Evolutionary conservation across 2,329 filamentous ascomycete species (phyloP).

Genomic region (Scolecobasidium constrictum): DNA sequence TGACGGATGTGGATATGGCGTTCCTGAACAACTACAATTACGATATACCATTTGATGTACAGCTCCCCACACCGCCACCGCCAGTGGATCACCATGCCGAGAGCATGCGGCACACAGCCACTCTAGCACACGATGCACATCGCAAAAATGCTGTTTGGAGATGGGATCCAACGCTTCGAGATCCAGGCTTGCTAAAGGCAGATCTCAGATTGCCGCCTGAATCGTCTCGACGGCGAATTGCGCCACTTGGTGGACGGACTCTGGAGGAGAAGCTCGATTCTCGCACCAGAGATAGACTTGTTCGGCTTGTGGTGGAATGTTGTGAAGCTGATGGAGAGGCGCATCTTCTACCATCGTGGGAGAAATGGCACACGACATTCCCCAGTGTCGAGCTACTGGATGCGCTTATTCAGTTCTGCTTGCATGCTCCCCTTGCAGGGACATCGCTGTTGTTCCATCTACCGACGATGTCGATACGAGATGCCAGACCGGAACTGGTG

Average conservation of each 20-base stretch:
- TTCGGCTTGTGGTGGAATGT: constrained; percentile 52
- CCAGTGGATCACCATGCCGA: too few species aligned
- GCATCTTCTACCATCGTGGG: too few species aligned
- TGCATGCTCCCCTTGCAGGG: constrained; percentile 45
- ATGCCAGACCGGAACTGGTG: constrained; percentile 49
- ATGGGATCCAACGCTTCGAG: constrained; percentile 25
- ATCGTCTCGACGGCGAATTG: constrained; percentile 14
- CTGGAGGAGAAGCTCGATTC: constrained; percentile 30
- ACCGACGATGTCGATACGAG: constrained; percentile 45
- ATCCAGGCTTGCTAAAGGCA: constrained; percentile 17
- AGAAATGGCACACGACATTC: constrained; percentile 48
- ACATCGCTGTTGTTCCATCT: constrained; percentile 52
- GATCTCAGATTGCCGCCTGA: constrained; percentile 26
- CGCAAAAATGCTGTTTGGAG: constrained; percentile 38
- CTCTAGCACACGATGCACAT: too few species aligned
- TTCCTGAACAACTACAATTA: constrained; percentile 35
- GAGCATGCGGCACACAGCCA: too few species aligned
- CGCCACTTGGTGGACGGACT: constrained; percentile 29
- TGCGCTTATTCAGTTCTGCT: constrained; percentile 49
- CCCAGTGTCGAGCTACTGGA: constrained; percentile 51
- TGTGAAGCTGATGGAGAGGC: too few species aligned
- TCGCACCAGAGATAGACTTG: constrained; percentile 44
- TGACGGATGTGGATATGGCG: constrained; percentile 33
- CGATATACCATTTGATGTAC: constrained; percentile 31
- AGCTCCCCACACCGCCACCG: too few species aligned